phyloP scores from a whole-genome alignment of 2,329 filamentous ascomycete genomes.

The Alternaria metachromatica region DNA sequence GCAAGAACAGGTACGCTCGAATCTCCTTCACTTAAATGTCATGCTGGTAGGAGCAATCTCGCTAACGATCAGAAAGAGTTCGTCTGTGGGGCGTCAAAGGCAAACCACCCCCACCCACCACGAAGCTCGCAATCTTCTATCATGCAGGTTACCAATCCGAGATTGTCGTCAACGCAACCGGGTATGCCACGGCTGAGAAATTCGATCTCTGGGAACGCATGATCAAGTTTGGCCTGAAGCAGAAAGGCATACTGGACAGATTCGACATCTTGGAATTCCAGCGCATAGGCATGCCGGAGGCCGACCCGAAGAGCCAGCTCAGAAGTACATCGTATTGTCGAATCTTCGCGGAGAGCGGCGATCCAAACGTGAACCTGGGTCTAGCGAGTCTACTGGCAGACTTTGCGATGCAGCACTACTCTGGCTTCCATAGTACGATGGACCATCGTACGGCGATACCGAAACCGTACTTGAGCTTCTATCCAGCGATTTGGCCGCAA shows the following conservation, averaged over 20 bases:
- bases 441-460: conserved; percentile 41
- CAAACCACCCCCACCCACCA: conserved; percentile 49
- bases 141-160: conserved; percentile 51
- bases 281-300: conserved; percentile 41
- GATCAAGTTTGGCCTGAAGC: conserved; percentile 53
- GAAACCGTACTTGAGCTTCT: conserved; percentile 41
- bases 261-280: conserved; percentile 63
- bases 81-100: conserved; percentile 49
- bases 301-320: conserved; percentile 37
- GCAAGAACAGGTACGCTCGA: conserved; percentile 41
- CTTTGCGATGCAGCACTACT: conserved; percentile 42
- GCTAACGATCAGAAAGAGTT: conserved; percentile 28
- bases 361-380: conserved; percentile 28
- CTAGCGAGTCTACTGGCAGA: conserved; percentile 30
- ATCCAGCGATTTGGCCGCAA: conserved; percentile 40
- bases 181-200: conserved; percentile 57
- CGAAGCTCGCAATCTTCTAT: conserved; percentile 51
- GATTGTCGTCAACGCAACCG: conserved; percentile 43
- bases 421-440: conserved; percentile 38
- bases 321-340: conserved; percentile 42
- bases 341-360: conserved; percentile 39
- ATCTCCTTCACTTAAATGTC: neutral
- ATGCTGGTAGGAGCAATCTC: too few relatives aligned
- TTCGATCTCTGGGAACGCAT: conserved; percentile 59
- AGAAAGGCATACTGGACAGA: conserved; percentile 46